These are phyloP conservation scores for Acanthamoeba healyi DNA, from an alignment of 208 protist species.

Conservation along the genomic window DNA sequence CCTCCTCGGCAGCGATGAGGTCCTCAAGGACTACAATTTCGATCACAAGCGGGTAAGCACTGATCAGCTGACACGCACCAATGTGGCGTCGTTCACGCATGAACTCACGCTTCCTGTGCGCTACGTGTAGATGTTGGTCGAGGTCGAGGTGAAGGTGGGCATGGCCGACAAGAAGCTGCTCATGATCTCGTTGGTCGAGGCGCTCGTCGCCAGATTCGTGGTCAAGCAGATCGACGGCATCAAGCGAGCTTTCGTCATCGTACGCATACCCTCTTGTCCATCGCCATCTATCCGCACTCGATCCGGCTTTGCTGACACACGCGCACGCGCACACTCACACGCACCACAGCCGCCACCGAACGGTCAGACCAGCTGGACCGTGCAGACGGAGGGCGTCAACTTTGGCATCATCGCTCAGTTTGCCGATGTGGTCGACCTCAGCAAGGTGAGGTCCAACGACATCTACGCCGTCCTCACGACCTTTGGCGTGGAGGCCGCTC, in stretches of 20 bases:
- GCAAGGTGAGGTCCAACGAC: constrained; percentile 90
- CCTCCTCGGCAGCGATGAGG: constrained; percentile 55
- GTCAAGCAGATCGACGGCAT: constrained; percentile 77
- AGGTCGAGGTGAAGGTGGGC: constrained; percentile 74
- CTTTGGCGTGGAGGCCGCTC: constrained; percentile 92
- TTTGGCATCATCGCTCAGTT: constrained; percentile 81
- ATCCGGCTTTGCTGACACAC: not conserved
- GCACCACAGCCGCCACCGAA: not conserved
- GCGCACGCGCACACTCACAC: too few relatives aligned
- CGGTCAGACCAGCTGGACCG: not conserved
- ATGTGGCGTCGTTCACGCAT: not conserved
- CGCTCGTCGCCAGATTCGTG: constrained; percentile 72
- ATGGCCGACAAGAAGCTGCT: constrained; percentile 83
- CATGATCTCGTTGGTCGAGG: constrained; percentile 80
- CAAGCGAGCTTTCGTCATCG: constrained; percentile 78
- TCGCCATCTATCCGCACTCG: not conserved
- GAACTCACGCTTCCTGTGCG: not conserved
- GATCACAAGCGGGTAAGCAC: not conserved
- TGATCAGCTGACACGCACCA: not conserved
- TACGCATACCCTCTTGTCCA: not conserved
- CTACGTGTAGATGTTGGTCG: not conserved
- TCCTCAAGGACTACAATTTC: constrained; percentile 72
- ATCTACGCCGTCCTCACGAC: constrained; percentile 82
- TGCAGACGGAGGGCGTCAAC: constrained; percentile 92
- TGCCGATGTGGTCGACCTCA: constrained; percentile 82